Base-by-base conservation (phyloP, 169 alveolate species). In the Eimeria necatrix region DNA sequence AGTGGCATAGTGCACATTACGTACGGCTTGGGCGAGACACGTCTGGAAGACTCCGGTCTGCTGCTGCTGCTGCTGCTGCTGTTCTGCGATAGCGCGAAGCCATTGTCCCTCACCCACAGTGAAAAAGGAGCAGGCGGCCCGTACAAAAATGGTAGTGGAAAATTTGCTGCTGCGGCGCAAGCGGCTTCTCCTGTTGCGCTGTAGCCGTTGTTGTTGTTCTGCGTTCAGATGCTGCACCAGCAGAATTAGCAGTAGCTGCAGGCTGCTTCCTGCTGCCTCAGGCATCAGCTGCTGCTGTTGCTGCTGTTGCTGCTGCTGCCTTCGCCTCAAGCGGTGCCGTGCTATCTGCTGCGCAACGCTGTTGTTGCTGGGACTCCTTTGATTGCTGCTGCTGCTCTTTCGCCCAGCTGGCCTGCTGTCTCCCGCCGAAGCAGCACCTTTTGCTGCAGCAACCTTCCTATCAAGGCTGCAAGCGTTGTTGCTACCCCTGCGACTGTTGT, bases 11-110 rank as follows among this genome's bases (percentile, higher is more conserved):
- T 14, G 68, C 20, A 18, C 1, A 14, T 16, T 68, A 68, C 78
- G n/a, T 68, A 68, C 78, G n/a, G 78, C 78, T 68, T 68, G 78
- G 9, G 78, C 78, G 78, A 68, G 78, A n/a, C 78, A 68, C 41
- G 78, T 16, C 32, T 68, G 78, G 1, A 56, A 10, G 68, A 56
- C 22, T 10, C 68, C 68, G 0, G 68, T 56, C 32, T 68, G 78
- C 46, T 68, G 46, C 2, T 68, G 78, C 78, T 68, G 78, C 78
- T 68, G 78, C 78, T 68, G 46, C 78, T 68, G 78, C 78, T 68
- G 78, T 24, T 18, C 41, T 8, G 46, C 12, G 78, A 68, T 10
- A 24, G 32, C 78, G 32, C n/a, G 78, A 16, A 68, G 78, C 78
- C 78, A 68, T 10, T n/a, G 78, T 7, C 78, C 78, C n/a, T 24